Conservation (phyloP, 352 stramenopile species). For the Globisporangium polare region DNA sequence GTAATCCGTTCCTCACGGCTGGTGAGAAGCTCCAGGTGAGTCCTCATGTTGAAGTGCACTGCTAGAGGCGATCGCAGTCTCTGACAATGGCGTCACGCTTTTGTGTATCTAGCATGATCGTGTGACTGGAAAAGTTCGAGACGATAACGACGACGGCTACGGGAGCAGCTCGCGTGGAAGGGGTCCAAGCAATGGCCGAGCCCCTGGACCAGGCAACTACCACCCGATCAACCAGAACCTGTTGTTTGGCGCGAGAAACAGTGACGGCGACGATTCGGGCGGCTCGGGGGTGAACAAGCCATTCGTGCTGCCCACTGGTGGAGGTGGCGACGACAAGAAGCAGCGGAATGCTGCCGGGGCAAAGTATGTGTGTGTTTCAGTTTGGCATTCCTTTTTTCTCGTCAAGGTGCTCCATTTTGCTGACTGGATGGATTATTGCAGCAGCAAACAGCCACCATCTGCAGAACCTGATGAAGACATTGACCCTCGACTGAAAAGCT, state of each 20-base stretch:
- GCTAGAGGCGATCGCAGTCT: background rate
- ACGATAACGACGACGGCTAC: slow-evolving; percentile 29
- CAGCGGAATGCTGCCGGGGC: slow-evolving; percentile 1
- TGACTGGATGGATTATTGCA: slow-evolving; percentile 3
- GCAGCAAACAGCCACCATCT: slow-evolving; percentile 17
- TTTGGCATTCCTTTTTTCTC: background rate
- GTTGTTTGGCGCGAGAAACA: slow-evolving; percentile 35
- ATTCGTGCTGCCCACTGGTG: slow-evolving; percentile 64
- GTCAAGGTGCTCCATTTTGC: background rate
- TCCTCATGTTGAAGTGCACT: background rate
- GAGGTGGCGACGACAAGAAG: slow-evolving; percentile 23
- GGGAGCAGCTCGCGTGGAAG: slow-evolving; percentile 19
- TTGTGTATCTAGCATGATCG: slow-evolving; percentile 31
- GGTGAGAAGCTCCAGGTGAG: slow-evolving; percentile 58
- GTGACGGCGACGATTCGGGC: slow-evolving; percentile 23
- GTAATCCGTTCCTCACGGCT: slow-evolving; percentile 64
- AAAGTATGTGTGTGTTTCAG: slow-evolving; percentile 1
- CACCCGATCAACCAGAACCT: slow-evolving; percentile 77
- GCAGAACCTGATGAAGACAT: slow-evolving; percentile 77
- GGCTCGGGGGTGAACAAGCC: slow-evolving; percentile 57
- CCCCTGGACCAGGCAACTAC: slow-evolving; percentile 39
- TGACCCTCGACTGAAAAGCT: slow-evolving; percentile 91
- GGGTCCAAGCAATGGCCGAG: slow-evolving; percentile 16
- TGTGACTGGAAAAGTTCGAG: slow-evolving; percentile 31
- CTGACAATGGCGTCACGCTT: background rate